Base-by-base conservation (phyloP, 2,329 filamentous ascomycete genomes). In the Aspergillus sp. region DNA sequence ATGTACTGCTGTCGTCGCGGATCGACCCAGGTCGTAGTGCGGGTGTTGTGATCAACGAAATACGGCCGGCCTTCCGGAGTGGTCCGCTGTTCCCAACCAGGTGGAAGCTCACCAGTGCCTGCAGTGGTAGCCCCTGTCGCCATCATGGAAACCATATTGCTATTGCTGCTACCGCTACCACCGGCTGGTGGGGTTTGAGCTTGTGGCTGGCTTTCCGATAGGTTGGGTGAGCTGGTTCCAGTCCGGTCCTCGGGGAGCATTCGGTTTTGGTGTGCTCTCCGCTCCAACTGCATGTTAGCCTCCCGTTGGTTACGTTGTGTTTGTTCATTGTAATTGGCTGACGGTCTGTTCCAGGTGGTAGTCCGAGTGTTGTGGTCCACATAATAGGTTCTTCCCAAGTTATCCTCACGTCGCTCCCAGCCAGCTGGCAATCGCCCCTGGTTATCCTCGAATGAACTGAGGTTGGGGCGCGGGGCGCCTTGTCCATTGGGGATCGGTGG, bases 21-120 rank as follows among this genome's bases (percentile, higher is more conserved):
- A 73, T 99, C 95, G 15, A 99, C 95, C 95, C 95, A 99, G 1
- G 95, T 98, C 0, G 95, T 99, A 1, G 95, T 98, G 64, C 95
- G 86, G 9, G 95, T 98, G 73, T 98, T 99, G 77, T 99, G 95
- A 73, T 99, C 95, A 50, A 99, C 95, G 75, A 97, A 99, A 77
- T 99, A 99, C 8, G 93, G 85, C 51, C 95, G 86, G 27, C 93
- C 93, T 80, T 99, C 95, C 0, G 95, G 93, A 0, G 95, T 99
- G 77, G 91, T 93, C 67, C 95, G 84, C 75, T 97, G 92, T 76
- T 99, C 95, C 95, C 95, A 99, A 27, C 93, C 91, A 19, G 93
- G 88, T 40, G 95, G 95, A 59, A 99, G 86, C 77, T 99, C 95
- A 61, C 95, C 95, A 58, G 91, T 93, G 44, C 95, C 95, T 53